Base-by-base conservation (phyloP, 352 stramenopile genomes). In the Halophytophthora polymorphica region DNA sequence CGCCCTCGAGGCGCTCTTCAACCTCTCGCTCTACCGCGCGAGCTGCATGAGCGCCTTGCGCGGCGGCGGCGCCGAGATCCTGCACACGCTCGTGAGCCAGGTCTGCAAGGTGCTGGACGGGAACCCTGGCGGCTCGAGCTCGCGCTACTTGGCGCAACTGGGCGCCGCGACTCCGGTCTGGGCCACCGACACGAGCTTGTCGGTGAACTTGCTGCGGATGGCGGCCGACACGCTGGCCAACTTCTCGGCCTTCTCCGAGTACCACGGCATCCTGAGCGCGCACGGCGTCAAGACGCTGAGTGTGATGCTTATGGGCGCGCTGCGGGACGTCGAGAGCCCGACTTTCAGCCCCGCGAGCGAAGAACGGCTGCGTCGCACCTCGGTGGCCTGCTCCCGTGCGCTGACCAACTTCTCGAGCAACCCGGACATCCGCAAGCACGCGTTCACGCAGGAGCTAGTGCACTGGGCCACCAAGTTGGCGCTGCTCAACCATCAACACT, bases 371-470 rank as follows among this genome's bases (percentile, higher is more conserved):
- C 68, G 64, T 7, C 56, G 68, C 21, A 69, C 82, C 0, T 61
- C 64, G 0, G 63, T 80, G 0, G 60, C 76, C 2, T 88, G 78
- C 34, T 86, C 78, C 0, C 67, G 83, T 34, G 66, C 73, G 1
- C 54, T 93, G 0, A 73, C 65, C 0, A 93, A 93, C 51, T 78
- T 93, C 39, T 88, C 83, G 0, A 76, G 73, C n/a, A 85, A 73
- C 42, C 58, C 66, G 7, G 79, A 93, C 12, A 45, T 83, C 14
- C 74, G 75, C 13, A 57, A 61, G 1, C 63, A 77, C 11, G 69
- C 66, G 23, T 86, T 90, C 42, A 41, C 58, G 15, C 48, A 67
- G 2, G 77, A 89, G 2, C 64, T 88, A 14, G 70, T 90, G 38
- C 57, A 81, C 11, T 56, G 88, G 46, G 65, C 73, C 0, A 74